Conservation (phyloP, 495 filamentous ascomycete species). For the Pseudevernia furfuracea region DNA sequence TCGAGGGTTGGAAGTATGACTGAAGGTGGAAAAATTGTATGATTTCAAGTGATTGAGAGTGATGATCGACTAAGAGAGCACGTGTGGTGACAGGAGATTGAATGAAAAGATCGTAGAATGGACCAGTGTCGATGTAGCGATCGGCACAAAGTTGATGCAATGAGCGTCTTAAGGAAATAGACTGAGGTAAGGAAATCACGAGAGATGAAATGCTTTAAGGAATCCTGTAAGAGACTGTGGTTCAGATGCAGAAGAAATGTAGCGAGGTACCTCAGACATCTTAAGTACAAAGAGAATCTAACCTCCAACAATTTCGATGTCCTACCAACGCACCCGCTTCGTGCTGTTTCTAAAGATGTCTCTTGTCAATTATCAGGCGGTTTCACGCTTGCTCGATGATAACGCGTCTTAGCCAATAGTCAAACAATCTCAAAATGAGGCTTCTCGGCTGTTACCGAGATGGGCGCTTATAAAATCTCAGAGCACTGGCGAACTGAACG, state of each 20-base stretch:
- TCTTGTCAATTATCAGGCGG: slow-evolving; percentile 7
- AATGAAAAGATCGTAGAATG: slow-evolving; percentile 1
- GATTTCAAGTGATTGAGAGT: neutral
- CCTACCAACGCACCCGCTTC: slow-evolving; percentile 2
- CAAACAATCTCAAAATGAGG: slow-evolving; percentile 21
- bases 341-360: slow-evolving; percentile 25
- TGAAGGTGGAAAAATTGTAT: neutral
- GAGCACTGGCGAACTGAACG: slow-evolving; percentile 1
- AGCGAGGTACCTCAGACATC: slow-evolving; percentile 15
- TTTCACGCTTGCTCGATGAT: slow-evolving; percentile 20
- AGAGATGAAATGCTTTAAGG: slow-evolving; percentile 20
- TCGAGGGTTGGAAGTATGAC: slow-evolving; percentile 20
- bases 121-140: neutral
- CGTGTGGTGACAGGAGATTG: neutral
- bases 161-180: slow-evolving; percentile 28
- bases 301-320: neutral
- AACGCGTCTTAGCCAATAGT: slow-evolving; percentile 23
- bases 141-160: slow-evolving; percentile 14
- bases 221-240: slow-evolving; percentile 16
- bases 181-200: slow-evolving; percentile 14
- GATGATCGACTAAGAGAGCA: neutral
- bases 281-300: slow-evolving; percentile 22
- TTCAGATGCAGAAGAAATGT: slow-evolving; percentile 18
- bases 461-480: slow-evolving; percentile 22
- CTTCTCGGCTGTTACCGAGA: slow-evolving; percentile 25